A percentile compares a stretch with the other conserved stretches of the same genome.
Conservation (phyloP, 2,329 filamentous ascomycete genomes). For the Cytospora piceicola region DNA sequence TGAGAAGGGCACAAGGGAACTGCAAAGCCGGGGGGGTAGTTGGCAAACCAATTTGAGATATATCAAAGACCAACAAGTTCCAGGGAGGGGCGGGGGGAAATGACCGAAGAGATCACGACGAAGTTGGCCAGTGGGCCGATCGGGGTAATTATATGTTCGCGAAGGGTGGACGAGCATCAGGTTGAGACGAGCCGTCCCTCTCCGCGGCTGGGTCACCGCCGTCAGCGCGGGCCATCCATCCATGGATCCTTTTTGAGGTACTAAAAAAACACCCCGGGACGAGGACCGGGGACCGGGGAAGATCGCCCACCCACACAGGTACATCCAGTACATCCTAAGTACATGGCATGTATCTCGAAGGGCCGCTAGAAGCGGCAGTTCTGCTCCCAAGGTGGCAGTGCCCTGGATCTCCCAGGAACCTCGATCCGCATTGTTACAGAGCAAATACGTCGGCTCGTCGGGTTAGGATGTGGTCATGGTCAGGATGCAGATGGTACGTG, state of each 20-base stretch:
- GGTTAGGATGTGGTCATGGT: neutral
- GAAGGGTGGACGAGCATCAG: constrained; percentile 25
- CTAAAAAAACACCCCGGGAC: constrained; percentile 22
- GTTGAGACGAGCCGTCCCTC: constrained; percentile 28
- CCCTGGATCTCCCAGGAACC: neutral
- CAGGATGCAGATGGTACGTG: neutral
- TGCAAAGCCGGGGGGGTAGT: neutral
- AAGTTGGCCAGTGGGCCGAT: constrained; percentile 10
- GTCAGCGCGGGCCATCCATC: constrained; percentile 28
- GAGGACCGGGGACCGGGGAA: constrained; percentile 20
- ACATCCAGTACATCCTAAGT: constrained; percentile 2
- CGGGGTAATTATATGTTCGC: constrained; percentile 25
- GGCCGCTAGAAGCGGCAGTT: neutral
- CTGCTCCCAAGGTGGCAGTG: neutral
- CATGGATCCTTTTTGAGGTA: too few relatives aligned
- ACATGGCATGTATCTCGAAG: neutral
- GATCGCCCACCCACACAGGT: constrained; percentile 22
- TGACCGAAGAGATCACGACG: neutral
- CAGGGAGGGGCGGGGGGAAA: neutral
- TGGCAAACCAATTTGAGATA: neutral
- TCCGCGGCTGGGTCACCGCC: constrained; percentile 25
- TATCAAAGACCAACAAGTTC: constrained; percentile 9
- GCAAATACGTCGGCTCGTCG: neutral
- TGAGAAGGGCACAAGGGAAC: neutral
- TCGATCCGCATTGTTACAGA: neutral